phyloP scores from a whole-genome alignment of 176 grass and related monocot genomes.

The Carex myosuroides region DNA sequence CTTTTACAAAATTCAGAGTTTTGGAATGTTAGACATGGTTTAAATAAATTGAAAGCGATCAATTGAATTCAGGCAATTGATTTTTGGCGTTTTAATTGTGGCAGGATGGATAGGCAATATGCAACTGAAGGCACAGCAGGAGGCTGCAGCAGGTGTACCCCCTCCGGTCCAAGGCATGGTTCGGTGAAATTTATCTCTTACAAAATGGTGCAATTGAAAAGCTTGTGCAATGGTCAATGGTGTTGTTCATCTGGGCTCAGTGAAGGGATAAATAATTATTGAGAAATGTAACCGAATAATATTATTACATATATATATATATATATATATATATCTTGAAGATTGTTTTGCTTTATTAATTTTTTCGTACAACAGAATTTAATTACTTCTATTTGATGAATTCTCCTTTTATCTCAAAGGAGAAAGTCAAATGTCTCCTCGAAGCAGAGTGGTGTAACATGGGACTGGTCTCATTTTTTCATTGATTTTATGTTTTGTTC shows the following conservation, averaged over 20 bases:
- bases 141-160: not conserved
- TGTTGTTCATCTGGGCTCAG: not conserved
- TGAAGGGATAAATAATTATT: not conserved
- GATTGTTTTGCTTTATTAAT: not conserved
- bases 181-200: not conserved
- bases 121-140: not conserved
- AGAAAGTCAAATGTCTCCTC: not conserved
- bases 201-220: constrained; percentile 1
- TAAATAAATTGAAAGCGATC: not conserved
- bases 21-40: not conserved
- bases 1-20: not conserved
- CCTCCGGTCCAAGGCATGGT: constrained; percentile 9
- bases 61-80: not conserved
- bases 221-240: not conserved
- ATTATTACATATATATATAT: not conserved
- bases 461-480: not conserved
- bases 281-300: not conserved
- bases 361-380: not conserved
- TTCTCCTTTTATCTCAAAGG: not conserved
- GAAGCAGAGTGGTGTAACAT: not conserved
- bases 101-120: constrained; percentile 14
- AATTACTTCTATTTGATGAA: not conserved
- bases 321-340: not conserved
- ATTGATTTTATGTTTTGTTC: not conserved
- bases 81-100: not conserved